phyloP scores from a whole-genome alignment of 1,284 basidiomycete genomes.

The Ganoderma sinense region DNA sequence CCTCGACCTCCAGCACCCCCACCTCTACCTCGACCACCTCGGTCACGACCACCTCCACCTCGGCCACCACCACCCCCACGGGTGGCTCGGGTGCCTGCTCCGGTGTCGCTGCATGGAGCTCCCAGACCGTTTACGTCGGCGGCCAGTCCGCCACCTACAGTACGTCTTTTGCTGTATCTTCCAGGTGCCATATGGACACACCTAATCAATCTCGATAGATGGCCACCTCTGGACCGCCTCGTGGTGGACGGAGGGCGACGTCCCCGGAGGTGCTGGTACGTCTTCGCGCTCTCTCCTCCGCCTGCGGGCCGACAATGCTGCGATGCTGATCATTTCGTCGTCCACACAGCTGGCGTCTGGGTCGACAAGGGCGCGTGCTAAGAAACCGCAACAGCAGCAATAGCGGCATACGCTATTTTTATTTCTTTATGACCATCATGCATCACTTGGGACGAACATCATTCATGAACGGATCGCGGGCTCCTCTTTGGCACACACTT shows the following conservation, averaged over 20 bases:
- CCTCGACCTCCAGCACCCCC: conserved; percentile 29
- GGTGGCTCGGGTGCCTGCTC: conserved; percentile 44
- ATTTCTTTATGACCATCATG: not conserved
- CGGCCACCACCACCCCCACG: conserved; percentile 43
- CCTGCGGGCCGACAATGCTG: not conserved
- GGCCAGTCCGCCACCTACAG: conserved; percentile 60
- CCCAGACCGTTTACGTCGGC: conserved; percentile 53
- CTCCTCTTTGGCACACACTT: not conserved
- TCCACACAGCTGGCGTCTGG: conserved; percentile 57
- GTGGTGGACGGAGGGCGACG: conserved; percentile 69
- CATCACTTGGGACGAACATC: not conserved
- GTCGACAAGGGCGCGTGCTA: conserved; percentile 61
- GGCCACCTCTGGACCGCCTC: conserved; percentile 68
- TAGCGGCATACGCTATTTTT: not conserved
- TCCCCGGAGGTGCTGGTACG: conserved; percentile 57
- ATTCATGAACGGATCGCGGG: not conserved
- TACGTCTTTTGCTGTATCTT: conserved; percentile 38
- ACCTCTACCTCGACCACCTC: conserved; percentile 42
- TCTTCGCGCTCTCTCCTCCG: not conserved
- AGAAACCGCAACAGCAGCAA: not conserved
- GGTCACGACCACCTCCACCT: conserved; percentile 29
- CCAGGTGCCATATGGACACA: conserved; percentile 7
- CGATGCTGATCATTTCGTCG: not conserved
- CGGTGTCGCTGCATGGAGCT: conserved; percentile 53
- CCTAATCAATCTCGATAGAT: conserved; percentile 40